Percentiles rank a stretch among this genome's conserved stretches.
Conservation (phyloP, 352 stramenopile genomes). For the Pythium brachiatum region DNA sequence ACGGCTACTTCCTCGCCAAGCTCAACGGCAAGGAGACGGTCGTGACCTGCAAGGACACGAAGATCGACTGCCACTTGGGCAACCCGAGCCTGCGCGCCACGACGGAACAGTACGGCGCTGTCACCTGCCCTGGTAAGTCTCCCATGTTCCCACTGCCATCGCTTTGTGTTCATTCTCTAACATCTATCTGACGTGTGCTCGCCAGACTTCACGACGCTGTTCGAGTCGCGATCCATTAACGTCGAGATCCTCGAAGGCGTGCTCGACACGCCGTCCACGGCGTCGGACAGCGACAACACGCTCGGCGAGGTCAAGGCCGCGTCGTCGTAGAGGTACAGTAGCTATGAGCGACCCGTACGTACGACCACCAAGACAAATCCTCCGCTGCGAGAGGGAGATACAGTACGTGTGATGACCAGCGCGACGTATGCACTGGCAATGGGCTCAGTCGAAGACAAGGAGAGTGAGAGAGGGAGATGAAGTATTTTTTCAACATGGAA, state of each 20-base stretch:
- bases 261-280: slow-evolving; percentile 3
- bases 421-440: neutral
- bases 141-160: neutral
- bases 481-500: slow-evolving; percentile 8
- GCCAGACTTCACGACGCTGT: slow-evolving; percentile 53
- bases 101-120: slow-evolving; percentile 32
- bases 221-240: slow-evolving; percentile 43
- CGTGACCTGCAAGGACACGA: slow-evolving; percentile 57
- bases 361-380: neutral
- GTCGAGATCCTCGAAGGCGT: slow-evolving; percentile 26
- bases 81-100: slow-evolving; percentile 54
- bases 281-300: neutral
- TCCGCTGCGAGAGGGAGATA: neutral
- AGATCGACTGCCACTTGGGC: slow-evolving; percentile 51
- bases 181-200: neutral
- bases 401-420: neutral
- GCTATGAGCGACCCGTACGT: neutral
- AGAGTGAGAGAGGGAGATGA: neutral
- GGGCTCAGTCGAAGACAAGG: neutral
- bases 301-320: slow-evolving; percentile 15
- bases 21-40: slow-evolving; percentile 48
- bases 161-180: neutral
- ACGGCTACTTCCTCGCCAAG: slow-evolving; percentile 51
- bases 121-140: slow-evolving; percentile 52
- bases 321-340: neutral